phyloP scores from a whole-genome alignment of 768 basidiomycete genomes.

The Boletus rex-veris region DNA sequence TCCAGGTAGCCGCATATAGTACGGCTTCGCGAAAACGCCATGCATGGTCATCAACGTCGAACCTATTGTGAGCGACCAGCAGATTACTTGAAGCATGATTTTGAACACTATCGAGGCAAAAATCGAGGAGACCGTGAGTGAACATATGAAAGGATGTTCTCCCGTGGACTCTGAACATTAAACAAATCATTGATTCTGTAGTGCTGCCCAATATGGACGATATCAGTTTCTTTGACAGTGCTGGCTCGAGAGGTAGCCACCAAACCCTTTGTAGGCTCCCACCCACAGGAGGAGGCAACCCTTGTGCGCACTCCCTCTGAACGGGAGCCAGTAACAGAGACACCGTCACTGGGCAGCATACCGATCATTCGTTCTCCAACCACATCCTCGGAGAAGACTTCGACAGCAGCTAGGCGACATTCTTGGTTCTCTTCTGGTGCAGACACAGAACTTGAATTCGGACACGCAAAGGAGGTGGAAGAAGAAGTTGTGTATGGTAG shows the following conservation, averaged over 20 bases:
- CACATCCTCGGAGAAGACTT: conserved; percentile 16
- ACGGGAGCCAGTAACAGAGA: conserved; percentile 24
- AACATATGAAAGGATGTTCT: neutral
- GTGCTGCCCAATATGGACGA: conserved; percentile 82
- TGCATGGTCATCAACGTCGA: conserved; percentile 86
- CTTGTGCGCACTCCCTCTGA: conserved; percentile 28
- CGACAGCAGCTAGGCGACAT: conserved; percentile 37
- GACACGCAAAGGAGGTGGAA: conserved; percentile 22
- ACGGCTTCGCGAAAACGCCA: conserved; percentile 85
- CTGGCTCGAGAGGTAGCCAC: too few species aligned
- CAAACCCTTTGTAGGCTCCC: too few species aligned
- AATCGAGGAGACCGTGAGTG: conserved; percentile 79
- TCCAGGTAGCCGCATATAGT: conserved; percentile 93
- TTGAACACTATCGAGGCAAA: conserved; percentile 84
- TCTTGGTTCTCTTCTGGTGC: conserved; percentile 56
- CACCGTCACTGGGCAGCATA: conserved; percentile 22
- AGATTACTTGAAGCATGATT: conserved; percentile 94
- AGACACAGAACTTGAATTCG: conserved; percentile 34
- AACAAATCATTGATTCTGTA: conserved; percentile 86
- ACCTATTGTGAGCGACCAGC: conserved; percentile 90
- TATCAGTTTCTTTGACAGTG: neutral
- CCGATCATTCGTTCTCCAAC: conserved; percentile 17
- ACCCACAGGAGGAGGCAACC: conserved; percentile 34
- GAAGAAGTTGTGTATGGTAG: conserved; percentile 16
- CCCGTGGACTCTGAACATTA: conserved; percentile 61